Base-by-base conservation (phyloP, 2,329 filamentous ascomycete species). In the Trichoderma pleuroti region DNA sequence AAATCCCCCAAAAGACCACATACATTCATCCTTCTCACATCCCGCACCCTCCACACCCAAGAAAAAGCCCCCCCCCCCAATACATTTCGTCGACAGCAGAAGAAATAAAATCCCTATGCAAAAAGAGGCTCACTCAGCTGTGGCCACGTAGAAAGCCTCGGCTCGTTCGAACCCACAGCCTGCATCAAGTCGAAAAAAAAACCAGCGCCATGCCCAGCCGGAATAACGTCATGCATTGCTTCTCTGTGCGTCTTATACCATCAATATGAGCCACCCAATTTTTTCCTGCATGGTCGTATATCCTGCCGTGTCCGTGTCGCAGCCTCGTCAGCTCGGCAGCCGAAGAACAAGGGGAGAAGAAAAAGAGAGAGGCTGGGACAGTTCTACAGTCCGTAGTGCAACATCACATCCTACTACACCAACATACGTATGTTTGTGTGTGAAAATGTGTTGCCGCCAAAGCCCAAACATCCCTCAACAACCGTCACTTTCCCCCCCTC, bases 61-160 rank as follows among this genome's bases (percentile, higher is more conserved):
- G 14, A 28, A n/a, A 59, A n/a, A n/a, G n/a, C n/a, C n/a, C n/a
- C n/a, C n/a, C n/a, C 42, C 42, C 46, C 46, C n/a, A 52, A 52
- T 24, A 24, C 6, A 24, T 52, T 52, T 2, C 3, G 46, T 52
- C 21, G 46, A 24, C 21, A 8, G 46, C n/a, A 34, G n/a, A 52
- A 24, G n/a, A 39, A 34, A 59, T 30, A 32, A 32, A 14, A 34
- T 5, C 26, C 26, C 5, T 5, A 56, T 39, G 52, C 46, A 28
- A 5, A 59, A 24, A 32, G 36, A 7, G 9, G 18, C 18, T 59
- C 56, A 59, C 65, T 46, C 65, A 60, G 65, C 65, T 52, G 28
- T 30, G 65, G 65, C 65, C 65, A 68, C 65, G 65, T 68, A 60
- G 65, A 34, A 68, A 46, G 30, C 65, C 65, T 60, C 54, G 65